Conservation (phyloP, 1,284 basidiomycete species). For the Wallemia mellicola region DNA sequence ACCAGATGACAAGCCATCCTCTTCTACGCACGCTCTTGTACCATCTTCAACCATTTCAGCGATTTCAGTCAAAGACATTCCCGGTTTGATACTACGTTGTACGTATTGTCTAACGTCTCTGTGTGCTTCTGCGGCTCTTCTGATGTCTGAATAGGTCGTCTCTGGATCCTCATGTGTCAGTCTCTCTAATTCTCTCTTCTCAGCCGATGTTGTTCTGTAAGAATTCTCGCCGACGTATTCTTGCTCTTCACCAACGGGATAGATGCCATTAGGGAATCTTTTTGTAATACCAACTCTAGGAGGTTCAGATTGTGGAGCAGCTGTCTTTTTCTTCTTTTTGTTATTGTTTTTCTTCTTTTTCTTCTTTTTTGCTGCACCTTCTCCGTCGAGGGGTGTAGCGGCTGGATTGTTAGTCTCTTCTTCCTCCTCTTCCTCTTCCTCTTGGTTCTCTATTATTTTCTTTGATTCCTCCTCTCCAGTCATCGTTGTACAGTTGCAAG, state of each 20-base stretch:
- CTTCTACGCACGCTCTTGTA: slow-evolving; percentile 66
- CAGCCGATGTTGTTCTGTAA: slow-evolving; percentile 66
- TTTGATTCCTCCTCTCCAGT: neutral
- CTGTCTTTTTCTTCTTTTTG: slow-evolving; percentile 8
- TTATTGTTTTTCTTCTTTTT: slow-evolving; percentile 20
- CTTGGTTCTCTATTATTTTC: slow-evolving; percentile 16
- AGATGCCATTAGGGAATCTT: slow-evolving; percentile 57
- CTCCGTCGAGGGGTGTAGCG: neutral
- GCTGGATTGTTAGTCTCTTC: slow-evolving; percentile 18
- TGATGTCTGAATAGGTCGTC: slow-evolving; percentile 57
- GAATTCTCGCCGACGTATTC: slow-evolving; percentile 52
- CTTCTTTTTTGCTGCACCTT: slow-evolving; percentile 35
- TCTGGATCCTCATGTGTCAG: slow-evolving; percentile 46
- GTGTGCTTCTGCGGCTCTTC: slow-evolving; percentile 83
- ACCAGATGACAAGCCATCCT: slow-evolving; percentile 52
- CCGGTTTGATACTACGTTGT: slow-evolving; percentile 55
- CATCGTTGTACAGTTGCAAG: neutral
- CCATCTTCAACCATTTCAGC: slow-evolving; percentile 79
- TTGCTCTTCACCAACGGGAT: slow-evolving; percentile 72
- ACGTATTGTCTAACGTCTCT: slow-evolving; percentile 62
- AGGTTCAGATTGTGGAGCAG: slow-evolving; percentile 58
- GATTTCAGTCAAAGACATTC: slow-evolving; percentile 84
- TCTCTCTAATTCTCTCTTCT: slow-evolving; percentile 57
- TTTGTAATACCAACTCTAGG: slow-evolving; percentile 72
- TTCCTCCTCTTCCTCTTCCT: slow-evolving; percentile 26